phyloP scores from a whole-genome alignment of 2,329 filamentous ascomycete genomes.

The Sarocladium strictum region DNA sequence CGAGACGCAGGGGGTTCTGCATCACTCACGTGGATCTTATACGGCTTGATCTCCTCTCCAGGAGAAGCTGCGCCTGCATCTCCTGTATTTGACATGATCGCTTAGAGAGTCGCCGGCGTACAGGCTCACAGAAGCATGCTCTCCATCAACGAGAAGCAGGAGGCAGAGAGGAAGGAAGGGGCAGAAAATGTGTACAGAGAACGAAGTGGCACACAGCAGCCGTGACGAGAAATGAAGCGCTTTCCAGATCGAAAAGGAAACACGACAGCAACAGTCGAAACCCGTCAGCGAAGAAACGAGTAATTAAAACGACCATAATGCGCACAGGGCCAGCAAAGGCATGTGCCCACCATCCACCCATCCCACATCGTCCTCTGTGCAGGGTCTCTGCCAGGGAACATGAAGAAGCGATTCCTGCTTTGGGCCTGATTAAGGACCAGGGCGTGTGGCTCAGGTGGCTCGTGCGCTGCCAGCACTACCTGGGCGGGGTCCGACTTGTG shows the following conservation, averaged over 20 bases:
- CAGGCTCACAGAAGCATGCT: not conserved
- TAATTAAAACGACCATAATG: conserved; percentile 5
- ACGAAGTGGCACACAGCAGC: not conserved
- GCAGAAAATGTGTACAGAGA: not conserved
- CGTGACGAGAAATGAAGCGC: not conserved
- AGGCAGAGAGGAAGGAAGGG: not conserved
- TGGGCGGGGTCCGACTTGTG: conserved; percentile 5
- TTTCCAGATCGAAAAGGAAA: conserved; percentile 1
- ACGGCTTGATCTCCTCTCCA: conserved; percentile 44
- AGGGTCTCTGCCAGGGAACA: conserved; percentile 9
- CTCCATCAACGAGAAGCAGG: not conserved
- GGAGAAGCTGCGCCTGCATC: conserved; percentile 18
- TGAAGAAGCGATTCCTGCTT: conserved; percentile 8
- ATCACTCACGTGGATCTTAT: conserved; percentile 50
- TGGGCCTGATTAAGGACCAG: conserved; percentile 8
- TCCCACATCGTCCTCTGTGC: not conserved
- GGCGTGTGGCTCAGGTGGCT: conserved; percentile 5
- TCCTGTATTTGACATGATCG: conserved; percentile 14
- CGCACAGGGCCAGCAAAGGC: not conserved
- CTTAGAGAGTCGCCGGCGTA: not conserved
- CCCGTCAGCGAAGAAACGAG: not conserved
- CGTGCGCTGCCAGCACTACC: conserved; percentile 5
- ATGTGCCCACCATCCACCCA: conserved; percentile 8
- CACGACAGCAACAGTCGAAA: not conserved
- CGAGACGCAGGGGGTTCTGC: not conserved